Base-by-base conservation (phyloP, 208 protist species). In the Phytomonas sp. region DNA sequence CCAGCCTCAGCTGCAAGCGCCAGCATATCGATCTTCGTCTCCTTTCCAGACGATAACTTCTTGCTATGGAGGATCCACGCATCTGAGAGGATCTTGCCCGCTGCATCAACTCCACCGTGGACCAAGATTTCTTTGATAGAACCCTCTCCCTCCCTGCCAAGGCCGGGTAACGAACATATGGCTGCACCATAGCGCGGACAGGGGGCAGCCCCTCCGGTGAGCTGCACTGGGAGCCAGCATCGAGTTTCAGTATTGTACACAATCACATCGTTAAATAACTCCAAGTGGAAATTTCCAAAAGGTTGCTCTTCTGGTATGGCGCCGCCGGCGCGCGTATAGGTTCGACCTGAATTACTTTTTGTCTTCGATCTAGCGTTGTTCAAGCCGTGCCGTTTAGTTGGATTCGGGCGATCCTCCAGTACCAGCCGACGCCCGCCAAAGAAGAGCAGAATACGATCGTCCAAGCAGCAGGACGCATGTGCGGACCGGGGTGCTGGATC, bases 71-170 rank as follows among this genome's bases (percentile, higher is more conserved):
- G 62, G 73, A 95, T 75, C 87, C 89, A 95, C 62, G 84, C 83
- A 64, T 95, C 89, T 5, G 62, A 71, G 28, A 86, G 74, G 30
- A 89, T 71, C 2, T 72, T 60, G 0, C 87, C 89, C 26, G 32
- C 67, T 28, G 62, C 82, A 32, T 80, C 85, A 59, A 92, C 70
- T 46, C 89, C 89, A 62, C 89, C 89, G 63, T 92, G 77, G n/a
- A 68, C 65, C 60, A 33, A n/a, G 65, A 59, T 68, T 36, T 68
- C 51, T 5, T 68, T 68, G 4, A 31, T 68, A 26, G 34, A 23
- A 30, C 29, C 15, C 23, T 68, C 30, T 20, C 29, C 20, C 15
- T 68, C 34, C 40, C 29, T 68, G 13, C 46, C 20, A 56, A 37
- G 33, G 33, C 20, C 11, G 17, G 85, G 82, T 23, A 90, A 72